A percentile compares a stretch with the other conserved stretches of the same genome.
These are phyloP conservation scores for Coffea canephora DNA, from an alignment of 257 asterid genomes.

Conservation along the genomic window DNA sequence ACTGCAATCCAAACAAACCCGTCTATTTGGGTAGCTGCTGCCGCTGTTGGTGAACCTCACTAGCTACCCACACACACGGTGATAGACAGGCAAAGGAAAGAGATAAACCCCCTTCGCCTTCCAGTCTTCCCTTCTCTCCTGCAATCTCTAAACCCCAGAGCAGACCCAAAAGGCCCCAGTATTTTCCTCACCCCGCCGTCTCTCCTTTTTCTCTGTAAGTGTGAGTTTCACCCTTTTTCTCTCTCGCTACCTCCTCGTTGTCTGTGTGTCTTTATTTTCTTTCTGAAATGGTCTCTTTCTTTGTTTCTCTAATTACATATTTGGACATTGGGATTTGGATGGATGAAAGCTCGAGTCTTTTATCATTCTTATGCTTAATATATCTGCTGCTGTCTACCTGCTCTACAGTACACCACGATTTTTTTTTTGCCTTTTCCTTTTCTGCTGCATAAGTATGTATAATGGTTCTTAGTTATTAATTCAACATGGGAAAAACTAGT, in stretches of 20 bases:
- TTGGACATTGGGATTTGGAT: background rate
- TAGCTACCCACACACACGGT: no score
- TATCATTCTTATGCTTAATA: background rate
- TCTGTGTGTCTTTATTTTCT: background rate
- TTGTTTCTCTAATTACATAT: background rate
- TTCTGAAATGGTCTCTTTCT: background rate
- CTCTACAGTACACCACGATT: no score
- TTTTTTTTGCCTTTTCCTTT: background rate
- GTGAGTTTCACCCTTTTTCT: background rate
- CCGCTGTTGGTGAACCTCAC: no score
- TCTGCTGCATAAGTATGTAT: no score
- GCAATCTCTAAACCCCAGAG: no score
- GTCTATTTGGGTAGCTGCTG: no score
- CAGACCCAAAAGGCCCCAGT: no score
- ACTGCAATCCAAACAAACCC: no score
- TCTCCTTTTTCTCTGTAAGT: background rate
- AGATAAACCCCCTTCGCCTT: no score
- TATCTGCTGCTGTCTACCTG: no score
- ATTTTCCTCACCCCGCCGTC: background rate
- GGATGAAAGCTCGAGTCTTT: background rate
- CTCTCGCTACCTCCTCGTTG: background rate
- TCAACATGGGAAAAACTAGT: background rate
- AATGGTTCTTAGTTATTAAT: background rate
- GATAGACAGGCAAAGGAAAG: no score
- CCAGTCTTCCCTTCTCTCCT: no score